phyloP scores from a whole-genome alignment of 139 green algal genomes.

The Picochlorum sp. region DNA sequence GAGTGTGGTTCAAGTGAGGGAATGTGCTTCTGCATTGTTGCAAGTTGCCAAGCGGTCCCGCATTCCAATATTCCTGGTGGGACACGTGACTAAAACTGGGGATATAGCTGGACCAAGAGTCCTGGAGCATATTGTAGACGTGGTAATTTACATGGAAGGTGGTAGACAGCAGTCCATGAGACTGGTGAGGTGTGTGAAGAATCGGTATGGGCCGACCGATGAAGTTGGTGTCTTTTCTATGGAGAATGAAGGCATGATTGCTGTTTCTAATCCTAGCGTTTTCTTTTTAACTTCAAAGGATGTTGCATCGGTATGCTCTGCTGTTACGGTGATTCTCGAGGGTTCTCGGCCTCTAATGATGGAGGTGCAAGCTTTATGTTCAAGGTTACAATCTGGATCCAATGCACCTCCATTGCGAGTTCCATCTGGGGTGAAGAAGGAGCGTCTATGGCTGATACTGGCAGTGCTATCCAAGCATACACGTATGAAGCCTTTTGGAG shows the following conservation, averaged over 20 bases:
- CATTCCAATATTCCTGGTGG: conserved; percentile 73
- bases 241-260: conserved; percentile 40
- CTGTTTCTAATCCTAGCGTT: conserved; percentile 52
- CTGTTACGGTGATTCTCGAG: conserved; percentile 59
- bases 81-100: conserved; percentile 54
- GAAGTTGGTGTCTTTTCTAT: conserved; percentile 86
- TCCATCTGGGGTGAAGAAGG: conserved; percentile 39
- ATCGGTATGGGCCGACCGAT: conserved; percentile 69
- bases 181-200: conserved; percentile 69
- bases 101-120: conserved; percentile 79
- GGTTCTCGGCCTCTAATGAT: conserved; percentile 69
- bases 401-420: conserved; percentile 14
- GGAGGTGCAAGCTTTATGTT: conserved; percentile 80
- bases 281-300: conserved; percentile 49
- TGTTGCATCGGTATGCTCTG: conserved; percentile 25
- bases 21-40: conserved; percentile 77
- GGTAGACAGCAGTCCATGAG: conserved; percentile 34
- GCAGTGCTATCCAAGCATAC: conserved; percentile 61
- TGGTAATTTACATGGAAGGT: conserved; percentile 87
- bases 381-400: neutral
- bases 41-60: conserved; percentile 55
- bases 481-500: conserved; percentile 21
- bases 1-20: conserved; percentile 68
- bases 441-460: conserved; percentile 60
- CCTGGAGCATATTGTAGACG: conserved; percentile 93